Base-by-base conservation (phyloP, 345 rosid genomes). In the Arabis hirsuta region DNA sequence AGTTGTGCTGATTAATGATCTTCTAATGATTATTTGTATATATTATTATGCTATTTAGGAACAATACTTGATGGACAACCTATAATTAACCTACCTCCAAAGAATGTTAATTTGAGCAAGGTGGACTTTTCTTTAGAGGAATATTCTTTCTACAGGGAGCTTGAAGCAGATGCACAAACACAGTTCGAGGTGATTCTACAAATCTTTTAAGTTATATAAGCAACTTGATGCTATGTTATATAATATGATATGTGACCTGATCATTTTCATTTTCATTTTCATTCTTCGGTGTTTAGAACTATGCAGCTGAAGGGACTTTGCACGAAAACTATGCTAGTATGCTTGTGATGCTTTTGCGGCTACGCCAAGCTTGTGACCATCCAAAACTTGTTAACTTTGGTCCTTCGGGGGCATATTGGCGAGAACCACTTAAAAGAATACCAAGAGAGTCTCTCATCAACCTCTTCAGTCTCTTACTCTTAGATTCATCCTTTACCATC, bases 321-420 rank as follows among this genome's bases (percentile, higher is more conserved):
- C 83, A 67, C 32, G 83, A 86, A 72, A 86, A 92, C 82, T 90
- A 88, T 81, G 93, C 98, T 56, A 81, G 81, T 79, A 86, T 92
- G 72, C 91, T 92, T 78, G 69, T 87, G 80, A 79, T 92, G 96
- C 94, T 92, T 78, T 82, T 92, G 78, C 90, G 96, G 39, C 90
- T 92, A 56, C 94, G 98, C 48, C 98, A 92, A 76, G 98, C 98
- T 75, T 90, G 98, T 81, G 90, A 88, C 76, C 96, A 92, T 70
- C 97, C 98, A 19, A 65, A 80, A 73, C 96, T 91, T 57, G 90
- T 87, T 45, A 84, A 36, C 10, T 36, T 36, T 2, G 41, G 10
- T 36, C 7, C 10, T 36, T 36, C 41, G 8, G 7, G 10, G 2
- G 41, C 7, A 2, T 9, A 7, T 36, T 36, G 41, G 41, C 8